phyloP scores from a whole-genome alignment of 2,329 filamentous ascomycete species.

The Onygenales sp. region DNA sequence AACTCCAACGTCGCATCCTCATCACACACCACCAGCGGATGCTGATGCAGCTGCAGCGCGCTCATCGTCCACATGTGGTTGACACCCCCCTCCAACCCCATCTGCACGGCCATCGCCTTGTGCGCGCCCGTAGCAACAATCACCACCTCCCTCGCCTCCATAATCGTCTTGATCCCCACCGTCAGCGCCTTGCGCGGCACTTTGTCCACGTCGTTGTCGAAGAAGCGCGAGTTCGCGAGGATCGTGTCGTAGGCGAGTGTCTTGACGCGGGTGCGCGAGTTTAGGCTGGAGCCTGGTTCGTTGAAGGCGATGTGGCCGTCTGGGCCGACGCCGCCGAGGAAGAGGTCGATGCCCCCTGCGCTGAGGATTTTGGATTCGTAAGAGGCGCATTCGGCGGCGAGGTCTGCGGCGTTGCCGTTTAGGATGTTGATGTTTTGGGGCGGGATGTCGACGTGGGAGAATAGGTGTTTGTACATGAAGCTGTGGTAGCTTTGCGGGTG shows the following conservation, averaged over 20 bases:
- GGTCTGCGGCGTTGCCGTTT: constrained; percentile 67
- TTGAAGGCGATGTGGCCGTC: constrained; percentile 90
- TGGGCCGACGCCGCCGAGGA: constrained; percentile 74
- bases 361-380: constrained; percentile 71
- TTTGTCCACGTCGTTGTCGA: constrained; percentile 60
- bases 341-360: constrained; percentile 72
- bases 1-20: constrained; percentile 67
- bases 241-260: constrained; percentile 82
- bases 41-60: constrained; percentile 67
- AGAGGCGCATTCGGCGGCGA: constrained; percentile 64
- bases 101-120: constrained; percentile 70
- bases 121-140: constrained; percentile 74
- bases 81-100: constrained; percentile 69
- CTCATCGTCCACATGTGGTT: constrained; percentile 91
- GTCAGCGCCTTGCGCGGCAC: constrained; percentile 78
- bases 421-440: constrained; percentile 78
- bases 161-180: constrained; percentile 73
- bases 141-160: constrained; percentile 72
- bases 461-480: constrained; percentile 91
- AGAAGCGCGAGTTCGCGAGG: constrained; percentile 76
- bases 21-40: constrained; percentile 74
- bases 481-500: constrained; percentile 81
- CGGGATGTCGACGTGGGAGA: constrained; percentile 72
- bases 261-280: constrained; percentile 73
- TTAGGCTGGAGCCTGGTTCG: constrained; percentile 71